Evolutionary conservation across 2,329 filamentous ascomycete genomes (phyloP), one percentile per base, ranked within the genome.

Genomic region (Hymenoscyphus infarciens): DNA sequence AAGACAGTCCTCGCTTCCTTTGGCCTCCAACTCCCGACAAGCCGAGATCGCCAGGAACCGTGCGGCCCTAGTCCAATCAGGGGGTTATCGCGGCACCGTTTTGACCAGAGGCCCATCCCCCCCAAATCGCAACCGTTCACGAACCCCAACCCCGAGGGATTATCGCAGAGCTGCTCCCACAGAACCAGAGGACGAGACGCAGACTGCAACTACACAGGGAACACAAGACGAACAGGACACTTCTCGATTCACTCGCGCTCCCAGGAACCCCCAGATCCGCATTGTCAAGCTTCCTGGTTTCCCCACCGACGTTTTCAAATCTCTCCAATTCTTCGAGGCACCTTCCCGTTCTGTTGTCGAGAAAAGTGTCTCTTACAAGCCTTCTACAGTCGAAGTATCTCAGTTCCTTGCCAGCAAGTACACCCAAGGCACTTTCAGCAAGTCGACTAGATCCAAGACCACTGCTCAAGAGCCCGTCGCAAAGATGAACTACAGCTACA

Each of bases 401-500:
- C 31, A 11, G 5, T 33, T 33, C 7, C 31, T 33, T 33, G 7
- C 31, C 31, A 33, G 31, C 31, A 33, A 33, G 31, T 33, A 8
- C 31, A 33, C 31, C 10, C 31, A 33, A 33, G 10, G 31, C 7
- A 33, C 35, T 57, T 8, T 57, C 8, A 7, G 31, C 56, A 35
- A 42, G 31, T 39, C 29, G 29, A 57, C 16, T 15, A 25, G 25
- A 8, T 3, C 29, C 22, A 10, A 25, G 7, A 25, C 33, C 27
- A 54, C 29, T n/a, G 13, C 16, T 13, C 5, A 16, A 42, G n/a
- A 16, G 19, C 10, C 13, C 35, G 39, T 38, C 38, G 27, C 33
- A 33, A 59, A 31, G 22, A 62, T 62, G 60, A 62, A 62, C 45
- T 62, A 58, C 35, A 33, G 45, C 7, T 42, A 59, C 53, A 59